Percentiles rank a stretch among this genome's conserved stretches.
These are phyloP conservation scores for Cydonia oblonga DNA, from an alignment of 331 rosid species.

Conservation along the genomic window DNA sequence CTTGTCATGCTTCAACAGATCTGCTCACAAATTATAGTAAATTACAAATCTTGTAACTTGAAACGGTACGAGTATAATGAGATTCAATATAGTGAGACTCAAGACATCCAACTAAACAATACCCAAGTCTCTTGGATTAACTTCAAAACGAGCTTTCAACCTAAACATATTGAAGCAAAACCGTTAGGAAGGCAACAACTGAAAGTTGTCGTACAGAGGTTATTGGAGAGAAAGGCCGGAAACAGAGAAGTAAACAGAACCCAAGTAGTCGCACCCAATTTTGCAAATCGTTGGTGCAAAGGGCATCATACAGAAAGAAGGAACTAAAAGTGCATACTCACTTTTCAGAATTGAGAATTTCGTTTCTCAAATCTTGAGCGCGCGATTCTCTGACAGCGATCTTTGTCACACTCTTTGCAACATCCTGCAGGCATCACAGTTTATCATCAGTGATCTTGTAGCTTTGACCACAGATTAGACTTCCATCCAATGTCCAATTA, in stretches of 20 bases:
- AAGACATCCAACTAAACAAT: constrained; percentile 1
- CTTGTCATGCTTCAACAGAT: constrained; percentile 84
- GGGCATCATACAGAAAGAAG: too few relatives aligned
- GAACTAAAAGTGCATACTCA: constrained; percentile 22
- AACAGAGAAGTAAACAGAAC: neutral
- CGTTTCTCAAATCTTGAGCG: constrained; percentile 87
- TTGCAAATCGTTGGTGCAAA: neutral
- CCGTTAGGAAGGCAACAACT: neutral
- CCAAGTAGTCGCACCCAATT: neutral
- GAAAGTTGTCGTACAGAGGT: neutral
- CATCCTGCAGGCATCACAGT: constrained; percentile 38
- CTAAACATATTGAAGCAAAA: constrained; percentile 3
- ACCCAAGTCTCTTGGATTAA: constrained; percentile 37
- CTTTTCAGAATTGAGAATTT: constrained; percentile 89
- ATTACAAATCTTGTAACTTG: neutral
- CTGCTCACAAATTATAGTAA: constrained; percentile 27
- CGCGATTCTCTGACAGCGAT: constrained; percentile 75
- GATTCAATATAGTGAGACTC: neutral
- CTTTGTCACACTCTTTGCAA: constrained; percentile 79
- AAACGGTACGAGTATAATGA: neutral
- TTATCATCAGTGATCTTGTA: neutral
- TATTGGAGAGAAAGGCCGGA: neutral
- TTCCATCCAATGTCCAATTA: neutral
- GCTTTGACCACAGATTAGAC: neutral
- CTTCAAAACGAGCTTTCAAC: constrained; percentile 40